Base-by-base conservation (phyloP, 2,329 filamentous ascomycete species). In the Blastomyces gilchristii region DNA sequence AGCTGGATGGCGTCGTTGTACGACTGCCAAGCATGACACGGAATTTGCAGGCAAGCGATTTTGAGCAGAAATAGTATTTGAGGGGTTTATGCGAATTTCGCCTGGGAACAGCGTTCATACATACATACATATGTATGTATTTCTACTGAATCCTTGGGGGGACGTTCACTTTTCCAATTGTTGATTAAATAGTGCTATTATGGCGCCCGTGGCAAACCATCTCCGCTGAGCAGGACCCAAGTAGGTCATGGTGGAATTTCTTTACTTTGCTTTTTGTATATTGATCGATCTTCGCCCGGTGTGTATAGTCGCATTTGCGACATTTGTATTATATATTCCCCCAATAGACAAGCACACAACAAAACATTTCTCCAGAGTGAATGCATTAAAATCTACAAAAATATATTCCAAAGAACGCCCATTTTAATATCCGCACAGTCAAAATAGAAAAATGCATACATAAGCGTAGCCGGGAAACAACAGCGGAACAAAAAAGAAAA, bases 11-110 rank as follows among this genome's bases (percentile, higher is more conserved):
- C 0, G 67, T 99, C 70, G 85, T 86, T 56, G 91, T 99, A 41
- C 89, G 85, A 75, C 78, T 99, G 71, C 94, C 94, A 14, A 86
- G 86, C 47, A 97, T 97, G 91, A 97, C 94, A 67, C 83, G 94
- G 75, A 99, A 99, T 73, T 72, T 99, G 77, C 94, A 99, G 78
- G 90, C 91, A 16, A 96, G 90, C 75, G 94, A 99, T 77, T 99
- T 99, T 71, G 81, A 71, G 74, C 69, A 76, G 39, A 69, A 78
- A 70, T 78, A 77, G 69, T 16, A 16, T 22, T 2, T 39, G 28
- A 56, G 28, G 28, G 31, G 2, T 31, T 31, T 37, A 39, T 39
- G 16, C 53, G 31, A 37, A 56, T 56, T 18, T 3, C 4, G 7
- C 25, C 16, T 3, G 47, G 22, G 3, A 49, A 3, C 1, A 14